These are phyloP conservation scores for Quercus rubra DNA, from an alignment of 306 rosid species.

Conservation along the genomic window DNA sequence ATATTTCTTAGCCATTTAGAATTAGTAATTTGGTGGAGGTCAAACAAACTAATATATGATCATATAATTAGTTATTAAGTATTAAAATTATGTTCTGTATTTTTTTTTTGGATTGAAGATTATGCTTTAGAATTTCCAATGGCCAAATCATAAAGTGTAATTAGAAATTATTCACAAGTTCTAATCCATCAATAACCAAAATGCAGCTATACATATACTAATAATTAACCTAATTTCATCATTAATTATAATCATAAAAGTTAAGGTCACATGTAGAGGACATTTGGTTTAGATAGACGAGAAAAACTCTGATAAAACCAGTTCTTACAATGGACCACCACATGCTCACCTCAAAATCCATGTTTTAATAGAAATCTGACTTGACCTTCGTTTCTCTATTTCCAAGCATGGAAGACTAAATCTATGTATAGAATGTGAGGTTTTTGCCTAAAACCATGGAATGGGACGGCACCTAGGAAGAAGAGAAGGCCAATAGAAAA, in stretches of 20 bases:
- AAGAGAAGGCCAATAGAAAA: slow-evolving; percentile 21
- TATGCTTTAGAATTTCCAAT: no score
- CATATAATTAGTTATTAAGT: no score
- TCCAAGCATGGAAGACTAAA: not conserved
- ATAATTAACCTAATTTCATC: not conserved
- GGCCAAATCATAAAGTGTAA: not conserved
- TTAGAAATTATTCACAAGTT: not conserved
- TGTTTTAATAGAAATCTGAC: not conserved
- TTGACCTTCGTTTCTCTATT: not conserved
- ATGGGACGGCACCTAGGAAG: slow-evolving; percentile 62
- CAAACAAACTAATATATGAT: no score
- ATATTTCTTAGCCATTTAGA: no score
- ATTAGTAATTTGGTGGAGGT: no score
- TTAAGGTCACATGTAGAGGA: not conserved
- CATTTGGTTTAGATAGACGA: no score
- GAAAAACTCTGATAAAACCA: no score
- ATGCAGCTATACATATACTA: no score
- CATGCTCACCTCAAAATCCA: not conserved
- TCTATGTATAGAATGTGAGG: slow-evolving; percentile 29
- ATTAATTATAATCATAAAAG: not conserved
- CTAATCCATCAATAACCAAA: not conserved
- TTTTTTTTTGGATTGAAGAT: no score
- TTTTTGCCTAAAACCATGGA: slow-evolving; percentile 27
- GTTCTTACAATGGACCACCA: no score
- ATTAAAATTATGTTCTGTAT: no score